These are phyloP conservation scores for Trichoderma orchidacearum DNA, from an alignment of 495 filamentous ascomycete genomes.

Conservation along the genomic window DNA sequence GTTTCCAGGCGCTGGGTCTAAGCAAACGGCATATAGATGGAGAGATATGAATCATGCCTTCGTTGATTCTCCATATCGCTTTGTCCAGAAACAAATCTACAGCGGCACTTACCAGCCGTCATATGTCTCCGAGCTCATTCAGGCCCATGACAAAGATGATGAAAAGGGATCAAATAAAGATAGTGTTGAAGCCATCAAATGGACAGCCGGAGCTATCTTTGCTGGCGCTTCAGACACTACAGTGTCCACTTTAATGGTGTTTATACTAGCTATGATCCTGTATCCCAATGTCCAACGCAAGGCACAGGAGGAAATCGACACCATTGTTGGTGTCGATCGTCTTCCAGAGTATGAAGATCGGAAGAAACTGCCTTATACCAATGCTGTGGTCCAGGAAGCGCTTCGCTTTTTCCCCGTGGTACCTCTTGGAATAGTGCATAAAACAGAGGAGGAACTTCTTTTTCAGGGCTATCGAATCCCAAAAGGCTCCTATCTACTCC, in stretches of 20 bases:
- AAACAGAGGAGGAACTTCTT: constrained; percentile 33
- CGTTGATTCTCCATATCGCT: constrained; percentile 23
- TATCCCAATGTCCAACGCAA: constrained; percentile 34
- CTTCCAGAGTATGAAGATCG: constrained; percentile 35
- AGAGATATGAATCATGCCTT: constrained; percentile 10
- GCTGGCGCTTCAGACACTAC: constrained; percentile 34
- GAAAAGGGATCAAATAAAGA: constrained; percentile 11
- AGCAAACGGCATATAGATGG: constrained; percentile 19
- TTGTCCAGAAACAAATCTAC: constrained; percentile 31
- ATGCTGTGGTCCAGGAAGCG: constrained; percentile 46
- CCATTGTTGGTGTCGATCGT: constrained; percentile 32
- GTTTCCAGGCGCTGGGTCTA: constrained; percentile 35
- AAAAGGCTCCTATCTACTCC: constrained; percentile 27
- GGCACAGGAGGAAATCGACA: constrained; percentile 44
- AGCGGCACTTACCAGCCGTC: constrained; percentile 19
- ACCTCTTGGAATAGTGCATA: constrained; percentile 39
- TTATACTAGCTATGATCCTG: constrained; percentile 33
- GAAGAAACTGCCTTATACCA: constrained; percentile 30
- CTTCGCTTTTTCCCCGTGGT: constrained; percentile 41
- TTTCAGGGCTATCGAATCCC: constrained; percentile 39
- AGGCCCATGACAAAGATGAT: constrained; percentile 6
- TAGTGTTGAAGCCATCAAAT: constrained; percentile 16
- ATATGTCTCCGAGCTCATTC: constrained; percentile 22
- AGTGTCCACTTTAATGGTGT: constrained; percentile 30
- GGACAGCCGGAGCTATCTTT: constrained; percentile 31